A percentile compares a stretch with the other conserved stretches of the same genome.
phyloP scores from a whole-genome alignment of 1,139 yeast species.

The Kluyveromyces sp. region DNA sequence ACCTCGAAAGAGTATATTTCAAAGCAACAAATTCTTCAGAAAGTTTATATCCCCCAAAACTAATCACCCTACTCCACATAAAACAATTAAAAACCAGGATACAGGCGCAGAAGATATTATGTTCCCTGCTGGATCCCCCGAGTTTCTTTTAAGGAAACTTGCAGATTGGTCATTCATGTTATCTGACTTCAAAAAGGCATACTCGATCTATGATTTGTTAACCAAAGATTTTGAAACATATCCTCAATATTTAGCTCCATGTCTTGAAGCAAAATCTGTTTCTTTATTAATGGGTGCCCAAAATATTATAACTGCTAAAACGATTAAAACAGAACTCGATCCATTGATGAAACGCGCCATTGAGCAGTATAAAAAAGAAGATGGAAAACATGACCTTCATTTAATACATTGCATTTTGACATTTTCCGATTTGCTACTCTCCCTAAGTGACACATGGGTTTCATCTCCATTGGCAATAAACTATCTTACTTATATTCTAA shows the following conservation, averaged over 20 bases:
- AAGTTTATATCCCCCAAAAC: slow-evolving; percentile 30
- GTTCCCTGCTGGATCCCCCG: slow-evolving; percentile 43
- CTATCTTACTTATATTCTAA: slow-evolving; percentile 33
- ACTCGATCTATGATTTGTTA: slow-evolving; percentile 73
- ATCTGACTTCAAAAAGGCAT: slow-evolving; percentile 80
- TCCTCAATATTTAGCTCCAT: slow-evolving; percentile 58
- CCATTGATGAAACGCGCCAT: slow-evolving; percentile 40
- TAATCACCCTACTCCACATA: background rate
- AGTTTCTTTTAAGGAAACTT: slow-evolving; percentile 67
- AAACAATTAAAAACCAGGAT: slow-evolving; percentile 9
- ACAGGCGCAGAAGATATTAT: slow-evolving; percentile 65
- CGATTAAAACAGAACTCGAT: slow-evolving; percentile 55
- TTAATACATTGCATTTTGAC: slow-evolving; percentile 4
- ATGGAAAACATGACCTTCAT: background rate
- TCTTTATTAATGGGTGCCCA: slow-evolving; percentile 65
- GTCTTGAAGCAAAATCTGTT: slow-evolving; percentile 80
- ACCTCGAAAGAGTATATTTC: slow-evolving; percentile 48
- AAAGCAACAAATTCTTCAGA: slow-evolving; percentile 26
- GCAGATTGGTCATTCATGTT: slow-evolving; percentile 92
- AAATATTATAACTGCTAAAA: slow-evolving; percentile 52
- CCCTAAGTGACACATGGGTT: slow-evolving; percentile 35
- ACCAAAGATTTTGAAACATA: slow-evolving; percentile 58
- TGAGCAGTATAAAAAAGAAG: slow-evolving; percentile 11
- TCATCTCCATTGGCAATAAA: slow-evolving; percentile 34
- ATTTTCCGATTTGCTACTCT: slow-evolving; percentile 31